phyloP scores from a whole-genome alignment of 208 protist genomes.

The Trypanosoma lewisi region DNA sequence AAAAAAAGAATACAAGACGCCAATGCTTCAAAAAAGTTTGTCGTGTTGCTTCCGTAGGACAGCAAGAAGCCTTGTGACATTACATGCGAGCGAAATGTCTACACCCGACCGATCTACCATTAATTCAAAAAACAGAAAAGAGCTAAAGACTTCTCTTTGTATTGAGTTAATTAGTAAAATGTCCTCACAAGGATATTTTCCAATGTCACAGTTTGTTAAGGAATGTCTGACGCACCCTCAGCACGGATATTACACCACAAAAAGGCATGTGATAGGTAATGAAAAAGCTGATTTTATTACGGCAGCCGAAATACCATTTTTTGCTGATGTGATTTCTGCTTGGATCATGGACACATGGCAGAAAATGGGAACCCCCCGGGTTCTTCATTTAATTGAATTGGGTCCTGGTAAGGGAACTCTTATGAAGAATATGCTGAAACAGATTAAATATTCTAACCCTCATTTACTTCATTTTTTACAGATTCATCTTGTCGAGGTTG shows the following conservation, averaged over 20 bases:
- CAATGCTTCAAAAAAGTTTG: conserved; percentile 17
- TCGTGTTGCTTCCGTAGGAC: conserved; percentile 5
- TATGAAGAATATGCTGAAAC: conserved; percentile 87
- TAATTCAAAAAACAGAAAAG: conserved; percentile 71
- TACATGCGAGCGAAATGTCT: conserved; percentile 86
- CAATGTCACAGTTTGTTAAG: conserved; percentile 90
- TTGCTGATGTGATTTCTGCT: conserved; percentile 86
- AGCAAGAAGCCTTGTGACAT: conserved; percentile 24
- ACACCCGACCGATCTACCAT: conserved; percentile 84
- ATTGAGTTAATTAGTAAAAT: conserved; percentile 82
- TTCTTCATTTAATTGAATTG: conserved; percentile 88
- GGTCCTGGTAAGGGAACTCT: conserved; percentile 83
- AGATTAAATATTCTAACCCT: conserved; percentile 84
- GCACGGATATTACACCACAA: conserved; percentile 87
- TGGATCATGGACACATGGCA: conserved; percentile 91
- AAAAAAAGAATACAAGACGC: neutral
- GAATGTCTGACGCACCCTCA: conserved; percentile 88
- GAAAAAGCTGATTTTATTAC: conserved; percentile 91
- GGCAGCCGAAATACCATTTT: conserved; percentile 88
- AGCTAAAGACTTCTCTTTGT: conserved; percentile 86
- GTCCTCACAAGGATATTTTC: conserved; percentile 84
- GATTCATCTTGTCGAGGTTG: conserved; percentile 87
- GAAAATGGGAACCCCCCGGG: conserved; percentile 88
- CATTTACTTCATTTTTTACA: conserved; percentile 88
- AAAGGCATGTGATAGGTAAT: conserved; percentile 83